These are phyloP conservation scores for Euphorbia celastroides DNA, from an alignment of 441 rosid species.

Conservation along the genomic window DNA sequence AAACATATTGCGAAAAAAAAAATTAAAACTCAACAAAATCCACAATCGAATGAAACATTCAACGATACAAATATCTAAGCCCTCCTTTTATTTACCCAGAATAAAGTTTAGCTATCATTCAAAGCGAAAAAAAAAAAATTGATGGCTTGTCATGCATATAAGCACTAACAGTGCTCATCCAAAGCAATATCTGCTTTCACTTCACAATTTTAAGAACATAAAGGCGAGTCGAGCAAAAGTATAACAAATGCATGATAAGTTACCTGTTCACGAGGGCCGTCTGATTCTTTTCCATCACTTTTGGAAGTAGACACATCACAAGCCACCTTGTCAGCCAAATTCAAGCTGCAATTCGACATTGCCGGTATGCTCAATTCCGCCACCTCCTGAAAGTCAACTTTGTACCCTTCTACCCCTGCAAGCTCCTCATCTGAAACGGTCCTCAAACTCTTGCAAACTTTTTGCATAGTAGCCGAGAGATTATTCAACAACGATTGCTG, in stretches of 20 bases:
- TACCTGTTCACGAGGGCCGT: constrained; percentile 46
- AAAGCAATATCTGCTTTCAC: background rate
- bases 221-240: constrained; percentile 15
- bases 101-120: background rate
- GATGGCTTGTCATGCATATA: background rate
- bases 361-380: constrained; percentile 27
- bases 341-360: constrained; percentile 28
- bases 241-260: background rate
- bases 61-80: background rate
- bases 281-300: constrained; percentile 31
- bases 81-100: background rate
- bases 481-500: constrained; percentile 79
- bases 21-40: constrained; percentile 2
- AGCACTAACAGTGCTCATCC: background rate
- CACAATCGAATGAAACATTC: background rate
- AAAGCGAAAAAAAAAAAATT: background rate
- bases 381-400: constrained; percentile 30
- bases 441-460: constrained; percentile 74
- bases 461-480: constrained; percentile 80
- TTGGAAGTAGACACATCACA: constrained; percentile 28
- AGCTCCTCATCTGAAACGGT: constrained; percentile 57
- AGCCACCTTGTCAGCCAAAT: constrained; percentile 26
- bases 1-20: background rate
- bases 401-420: constrained; percentile 25
- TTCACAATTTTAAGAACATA: background rate